Conservation (phyloP, 2,329 filamentous ascomycete genomes). For the Nemania abortiva region DNA sequence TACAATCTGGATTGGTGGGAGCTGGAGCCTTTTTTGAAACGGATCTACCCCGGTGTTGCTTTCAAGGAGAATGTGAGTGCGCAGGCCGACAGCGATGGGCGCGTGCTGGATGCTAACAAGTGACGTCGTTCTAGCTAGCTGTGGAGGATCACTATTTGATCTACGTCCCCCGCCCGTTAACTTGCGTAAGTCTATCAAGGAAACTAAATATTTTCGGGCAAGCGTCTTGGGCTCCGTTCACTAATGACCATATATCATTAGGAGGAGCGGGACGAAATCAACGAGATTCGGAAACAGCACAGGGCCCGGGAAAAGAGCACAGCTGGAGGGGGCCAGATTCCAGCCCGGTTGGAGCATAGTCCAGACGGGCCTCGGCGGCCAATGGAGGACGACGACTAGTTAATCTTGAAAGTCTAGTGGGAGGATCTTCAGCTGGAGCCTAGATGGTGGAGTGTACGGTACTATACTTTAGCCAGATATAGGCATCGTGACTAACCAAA, state of each 20-base stretch:
- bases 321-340: constrained; percentile 18
- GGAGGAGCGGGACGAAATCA: constrained; percentile 25
- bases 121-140: constrained; percentile 11
- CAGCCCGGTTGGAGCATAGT: constrained; percentile 24
- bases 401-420: too few species aligned
- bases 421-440: constrained; percentile 9
- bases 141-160: constrained; percentile 31
- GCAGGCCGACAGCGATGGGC: background rate
- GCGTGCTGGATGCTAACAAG: constrained; percentile 5
- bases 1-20: constrained; percentile 31
- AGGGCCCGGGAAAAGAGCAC: constrained; percentile 11
- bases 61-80: constrained; percentile 28
- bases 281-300: constrained; percentile 20
- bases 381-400: constrained; percentile 17
- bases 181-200: background rate
- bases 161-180: constrained; percentile 25
- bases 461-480: too few species aligned
- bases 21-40: constrained; percentile 19
- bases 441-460: too few species aligned
- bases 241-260: constrained; percentile 1
- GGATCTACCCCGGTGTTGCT: constrained; percentile 17
- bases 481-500: background rate
- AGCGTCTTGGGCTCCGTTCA: background rate
- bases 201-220: background rate
- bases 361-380: constrained; percentile 24